phyloP scores from a whole-genome alignment of 768 basidiomycete genomes.

The Solioccasus polychromus region DNA sequence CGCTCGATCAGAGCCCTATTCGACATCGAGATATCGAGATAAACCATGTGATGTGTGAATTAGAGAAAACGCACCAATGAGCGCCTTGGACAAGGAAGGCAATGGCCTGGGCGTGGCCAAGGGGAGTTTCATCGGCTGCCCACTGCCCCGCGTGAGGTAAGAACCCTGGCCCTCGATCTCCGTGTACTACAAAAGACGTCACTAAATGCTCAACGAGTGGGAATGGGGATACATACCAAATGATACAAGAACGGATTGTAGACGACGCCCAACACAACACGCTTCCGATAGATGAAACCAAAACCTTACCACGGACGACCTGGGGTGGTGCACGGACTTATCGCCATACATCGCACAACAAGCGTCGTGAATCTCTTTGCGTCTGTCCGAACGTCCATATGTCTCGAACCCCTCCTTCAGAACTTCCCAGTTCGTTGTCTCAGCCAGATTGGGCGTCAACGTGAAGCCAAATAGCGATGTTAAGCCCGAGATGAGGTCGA shows the following conservation, averaged over 20 bases:
- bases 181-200: slow-evolving; percentile 53
- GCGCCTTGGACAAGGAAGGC: slow-evolving; percentile 66
- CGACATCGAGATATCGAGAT: slow-evolving; percentile 52
- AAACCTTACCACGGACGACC: too few relatives aligned
- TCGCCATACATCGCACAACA: neutral
- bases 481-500: slow-evolving; percentile 5
- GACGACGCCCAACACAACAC: slow-evolving; percentile 83
- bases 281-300: slow-evolving; percentile 76
- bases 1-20: slow-evolving; percentile 84
- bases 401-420: slow-evolving; percentile 5
- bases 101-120: slow-evolving; percentile 60
- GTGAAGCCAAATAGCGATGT: slow-evolving; percentile 2
- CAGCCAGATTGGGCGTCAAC: slow-evolving; percentile 6
- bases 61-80: slow-evolving; percentile 48
- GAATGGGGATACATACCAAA: slow-evolving; percentile 48
- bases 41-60: neutral
- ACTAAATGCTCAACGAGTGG: neutral
- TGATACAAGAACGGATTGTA: slow-evolving; percentile 89
- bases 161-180: slow-evolving; percentile 78
- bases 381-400: neutral
- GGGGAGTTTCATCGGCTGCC: slow-evolving; percentile 57
- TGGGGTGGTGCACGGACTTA: too few relatives aligned
- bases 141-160: slow-evolving; percentile 52
- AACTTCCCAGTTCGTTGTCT: slow-evolving; percentile 3
- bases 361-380: neutral